These are phyloP conservation scores for Lasiosphaeris hirsuta DNA, from an alignment of 495 filamentous ascomycete genomes.

Conservation along the genomic window DNA sequence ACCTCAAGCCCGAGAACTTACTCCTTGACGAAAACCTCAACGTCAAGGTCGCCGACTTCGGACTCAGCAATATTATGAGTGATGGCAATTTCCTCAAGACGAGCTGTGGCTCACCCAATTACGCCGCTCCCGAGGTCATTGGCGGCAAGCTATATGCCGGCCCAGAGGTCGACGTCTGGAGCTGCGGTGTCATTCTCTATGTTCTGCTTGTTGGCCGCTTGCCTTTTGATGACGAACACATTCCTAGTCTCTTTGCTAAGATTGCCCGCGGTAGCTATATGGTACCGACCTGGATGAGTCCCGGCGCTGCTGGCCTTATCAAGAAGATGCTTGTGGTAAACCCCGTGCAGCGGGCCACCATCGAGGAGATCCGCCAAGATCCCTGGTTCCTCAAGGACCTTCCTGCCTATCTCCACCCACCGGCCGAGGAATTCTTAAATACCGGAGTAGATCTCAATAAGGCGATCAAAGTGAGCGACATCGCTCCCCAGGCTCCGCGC, in stretches of 20 bases:
- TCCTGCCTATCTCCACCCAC: conserved; percentile 78
- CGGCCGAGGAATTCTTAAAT: conserved; percentile 89
- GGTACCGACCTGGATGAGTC: conserved; percentile 81
- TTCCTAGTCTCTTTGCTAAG: conserved; percentile 42
- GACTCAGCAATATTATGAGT: conserved; percentile 98
- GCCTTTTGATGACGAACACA: conserved; percentile 95
- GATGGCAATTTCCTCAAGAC: conserved; percentile 99
- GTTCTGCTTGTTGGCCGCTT: conserved; percentile 87
- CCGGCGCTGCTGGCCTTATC: conserved; percentile 81
- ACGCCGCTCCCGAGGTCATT: conserved; percentile 96
- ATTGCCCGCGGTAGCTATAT: conserved; percentile 69
- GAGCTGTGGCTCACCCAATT: conserved; percentile 96
- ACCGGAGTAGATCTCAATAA: conserved; percentile 90
- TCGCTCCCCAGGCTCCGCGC: conserved; percentile 72
- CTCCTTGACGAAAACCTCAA: conserved; percentile 90
- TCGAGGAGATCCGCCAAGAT: conserved; percentile 89
- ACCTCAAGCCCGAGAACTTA: conserved; percentile 96
- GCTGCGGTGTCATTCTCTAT: conserved; percentile 96
- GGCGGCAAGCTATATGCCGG: conserved; percentile 96
- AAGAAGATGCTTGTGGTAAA: conserved; percentile 93
- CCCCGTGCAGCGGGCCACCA: conserved; percentile 86
- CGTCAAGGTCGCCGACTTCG: conserved; percentile 99
- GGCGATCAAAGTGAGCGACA: conserved; percentile 74
- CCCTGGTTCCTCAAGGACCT: conserved; percentile 91
- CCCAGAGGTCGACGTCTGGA: conserved; percentile 98